Base-by-base conservation (phyloP, 768 basidiomycete species). In the Krasilnikovozyma curviuscula region DNA sequence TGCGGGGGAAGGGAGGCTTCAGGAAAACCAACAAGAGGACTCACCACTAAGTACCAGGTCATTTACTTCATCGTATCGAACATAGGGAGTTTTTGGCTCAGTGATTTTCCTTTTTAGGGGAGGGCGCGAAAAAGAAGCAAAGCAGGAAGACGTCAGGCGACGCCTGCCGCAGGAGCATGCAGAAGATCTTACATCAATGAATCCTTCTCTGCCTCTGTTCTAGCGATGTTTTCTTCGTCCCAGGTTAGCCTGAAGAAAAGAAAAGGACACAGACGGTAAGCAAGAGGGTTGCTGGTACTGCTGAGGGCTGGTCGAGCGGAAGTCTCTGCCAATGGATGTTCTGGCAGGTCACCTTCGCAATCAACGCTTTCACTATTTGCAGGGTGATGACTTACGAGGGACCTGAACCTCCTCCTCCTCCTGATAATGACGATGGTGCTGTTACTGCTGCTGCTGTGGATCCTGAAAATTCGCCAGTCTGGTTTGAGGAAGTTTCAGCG, bases 61-160 rank as follows among this genome's bases (percentile, higher is more conserved):
- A 42, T 58, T 62, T 43, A 53, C 52, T 0, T 58, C 56, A 24
- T 63, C 62, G 46, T 61, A 63, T 32, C 84, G 71, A 46, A 95
- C 88, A 65, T 82, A 95, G 2, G 88, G 88, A 9, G 88, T 95
- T 73, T 95, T 95, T 45, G 88, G 88, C 60, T 95, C 88, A 2
- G 83, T 86, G 60, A 95, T 95, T 75, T 93, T 95, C 64, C 64
- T 65, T 28, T 19, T n/a, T 16, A 14, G 14, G 12, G 2, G 12
- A 21, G n/a, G 28, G 39, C 8, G 16, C 7, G 23, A 29, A 5
- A 23, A 35, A 6, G 32, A 8, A 19, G 21, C 12, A 10, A 19
- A 16, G n/a, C 3, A 7, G 21, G 23, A 3, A 3, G 1, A 39
- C 24, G 10, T 2, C 3, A 14, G 13, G 16, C 10, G 19, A 33